Conservation (phyloP, 202 grass and related monocot species). For the Setaria viridis region DNA sequence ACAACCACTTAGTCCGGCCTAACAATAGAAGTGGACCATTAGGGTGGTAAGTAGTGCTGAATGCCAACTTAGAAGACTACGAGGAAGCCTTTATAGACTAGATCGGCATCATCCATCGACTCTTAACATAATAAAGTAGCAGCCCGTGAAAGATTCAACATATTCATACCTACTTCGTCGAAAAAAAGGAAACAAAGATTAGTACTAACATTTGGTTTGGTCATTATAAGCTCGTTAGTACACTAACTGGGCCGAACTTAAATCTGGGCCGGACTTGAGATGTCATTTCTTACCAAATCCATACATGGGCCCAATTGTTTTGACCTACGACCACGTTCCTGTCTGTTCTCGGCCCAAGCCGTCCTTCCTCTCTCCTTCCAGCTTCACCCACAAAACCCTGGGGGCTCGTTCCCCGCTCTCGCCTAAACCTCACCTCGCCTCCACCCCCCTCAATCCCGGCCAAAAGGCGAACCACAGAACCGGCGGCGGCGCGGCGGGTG, state of each 20-base stretch:
- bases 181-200: no score
- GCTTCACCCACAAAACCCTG: conserved; percentile 46
- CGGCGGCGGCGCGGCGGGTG: conserved; percentile 26
- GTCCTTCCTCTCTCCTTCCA: no score
- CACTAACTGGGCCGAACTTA: neutral
- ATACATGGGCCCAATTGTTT: neutral
- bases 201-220: neutral
- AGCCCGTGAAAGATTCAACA: neutral
- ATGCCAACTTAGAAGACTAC: conserved; percentile 14
- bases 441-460: neutral
- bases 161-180: neutral
- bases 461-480: neutral
- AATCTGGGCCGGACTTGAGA: neutral
- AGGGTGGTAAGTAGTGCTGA: neutral
- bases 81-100: neutral
- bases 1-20: conserved; percentile 6
- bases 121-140: neutral
- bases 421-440: conserved; percentile 31
- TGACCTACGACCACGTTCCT: neutral
- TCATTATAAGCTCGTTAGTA: neutral
- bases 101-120: neutral
- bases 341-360: neutral
- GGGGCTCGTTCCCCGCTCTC: conserved; percentile 1
- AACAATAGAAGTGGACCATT: conserved; percentile 14
- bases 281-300: neutral